Evolutionary conservation across 2,329 filamentous ascomycete species (phyloP).

Genomic region (Herpotrichia juniperi): DNA sequence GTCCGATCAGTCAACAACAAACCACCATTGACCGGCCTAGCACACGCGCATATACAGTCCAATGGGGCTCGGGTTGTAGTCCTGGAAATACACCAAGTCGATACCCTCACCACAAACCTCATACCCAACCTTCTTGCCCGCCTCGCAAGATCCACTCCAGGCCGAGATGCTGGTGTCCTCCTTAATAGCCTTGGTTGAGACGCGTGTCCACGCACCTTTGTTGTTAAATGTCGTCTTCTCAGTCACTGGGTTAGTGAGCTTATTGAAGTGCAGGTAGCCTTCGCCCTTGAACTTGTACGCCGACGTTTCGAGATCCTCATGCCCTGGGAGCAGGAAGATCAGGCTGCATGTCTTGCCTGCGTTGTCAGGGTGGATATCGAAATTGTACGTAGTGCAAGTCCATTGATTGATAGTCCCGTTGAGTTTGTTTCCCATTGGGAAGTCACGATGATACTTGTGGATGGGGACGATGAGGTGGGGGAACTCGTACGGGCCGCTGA

Average conservation of each 20-base stretch:
- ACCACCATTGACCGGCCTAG: slow-evolving; percentile 9
- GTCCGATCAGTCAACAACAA: neutral
- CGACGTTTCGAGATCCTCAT: slow-evolving; percentile 65
- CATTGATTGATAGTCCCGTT: slow-evolving; percentile 53
- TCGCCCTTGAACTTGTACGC: slow-evolving; percentile 61
- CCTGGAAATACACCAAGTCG: slow-evolving; percentile 66
- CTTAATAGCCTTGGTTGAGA: slow-evolving; percentile 50
- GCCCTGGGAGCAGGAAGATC: slow-evolving; percentile 68
- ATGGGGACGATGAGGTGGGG: slow-evolving; percentile 69
- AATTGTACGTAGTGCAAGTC: slow-evolving; percentile 70
- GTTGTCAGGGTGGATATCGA: slow-evolving; percentile 64
- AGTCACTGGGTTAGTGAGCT: slow-evolving; percentile 55
- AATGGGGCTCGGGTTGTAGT: slow-evolving; percentile 61
- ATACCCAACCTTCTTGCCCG: slow-evolving; percentile 58
- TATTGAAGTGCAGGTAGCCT: slow-evolving; percentile 61
- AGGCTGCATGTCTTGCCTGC: slow-evolving; percentile 66
- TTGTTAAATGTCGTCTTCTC: slow-evolving; percentile 61
- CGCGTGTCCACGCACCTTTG: slow-evolving; percentile 55
- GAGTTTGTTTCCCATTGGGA: slow-evolving; percentile 59
- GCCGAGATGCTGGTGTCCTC: slow-evolving; percentile 63
- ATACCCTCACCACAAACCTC: slow-evolving; percentile 59
- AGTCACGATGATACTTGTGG: slow-evolving; percentile 59
- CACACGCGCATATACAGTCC: slow-evolving; percentile 40
- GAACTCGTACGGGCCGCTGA: slow-evolving; percentile 46
- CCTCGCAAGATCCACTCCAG: slow-evolving; percentile 60